These are phyloP conservation scores for Phytophthora litchii DNA, from an alignment of 352 stramenopile species.

Conservation along the genomic window DNA sequence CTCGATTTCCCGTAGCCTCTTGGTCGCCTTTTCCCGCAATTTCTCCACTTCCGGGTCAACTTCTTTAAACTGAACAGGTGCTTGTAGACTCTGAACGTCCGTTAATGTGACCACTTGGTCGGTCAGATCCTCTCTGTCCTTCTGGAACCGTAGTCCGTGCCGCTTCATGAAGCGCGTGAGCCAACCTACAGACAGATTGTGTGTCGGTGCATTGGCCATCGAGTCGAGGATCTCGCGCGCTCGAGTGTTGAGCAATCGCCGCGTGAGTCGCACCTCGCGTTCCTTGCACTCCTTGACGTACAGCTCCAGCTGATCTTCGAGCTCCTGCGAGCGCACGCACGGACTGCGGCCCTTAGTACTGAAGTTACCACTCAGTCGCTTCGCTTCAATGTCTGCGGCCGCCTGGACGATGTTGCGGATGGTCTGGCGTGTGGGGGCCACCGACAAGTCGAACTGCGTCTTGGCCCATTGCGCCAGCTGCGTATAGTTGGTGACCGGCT, in stretches of 20 bases:
- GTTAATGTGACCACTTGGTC: neutral
- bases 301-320: constrained; percentile 19
- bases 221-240: constrained; percentile 25
- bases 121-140: constrained; percentile 4
- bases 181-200: constrained; percentile 31
- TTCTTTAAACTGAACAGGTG: neutral
- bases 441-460: constrained; percentile 21
- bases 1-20: constrained; percentile 30
- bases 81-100: neutral
- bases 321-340: constrained; percentile 24
- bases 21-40: constrained; percentile 20
- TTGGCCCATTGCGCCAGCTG: constrained; percentile 32
- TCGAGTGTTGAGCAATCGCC: constrained; percentile 11
- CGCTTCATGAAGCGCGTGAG: constrained; percentile 35
- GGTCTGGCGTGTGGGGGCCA: constrained; percentile 21
- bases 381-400: constrained; percentile 24
- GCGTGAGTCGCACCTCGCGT: constrained; percentile 12
- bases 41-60: constrained; percentile 12
- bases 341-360: constrained; percentile 13
- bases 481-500: constrained; percentile 18
- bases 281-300: constrained; percentile 13
- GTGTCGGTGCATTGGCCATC: constrained; percentile 19
- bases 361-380: constrained; percentile 8
- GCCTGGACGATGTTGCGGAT: constrained; percentile 27
- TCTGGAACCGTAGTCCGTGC: constrained; percentile 27